Evolutionary conservation across 805 yeast species (phyloP), one percentile per base, ranked within the genome.

Genomic region (Candida chauliodis): DNA sequence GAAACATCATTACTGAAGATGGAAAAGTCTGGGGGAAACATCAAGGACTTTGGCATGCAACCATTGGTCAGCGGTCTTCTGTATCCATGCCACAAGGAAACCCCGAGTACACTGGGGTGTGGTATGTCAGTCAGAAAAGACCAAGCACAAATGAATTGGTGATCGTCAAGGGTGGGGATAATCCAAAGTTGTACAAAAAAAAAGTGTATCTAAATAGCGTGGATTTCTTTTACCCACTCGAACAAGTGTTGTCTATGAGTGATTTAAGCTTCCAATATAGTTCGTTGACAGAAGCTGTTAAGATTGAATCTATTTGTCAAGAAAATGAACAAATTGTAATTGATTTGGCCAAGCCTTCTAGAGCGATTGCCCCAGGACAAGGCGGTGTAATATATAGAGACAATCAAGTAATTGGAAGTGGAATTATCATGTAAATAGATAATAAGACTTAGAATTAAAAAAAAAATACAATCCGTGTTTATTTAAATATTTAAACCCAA

Each of bases 301-400:
- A 43, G 2, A 63, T 83, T 0, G 37, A 47, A 8, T 4, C 17
- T 1, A 30, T 56, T 9, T 24, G 45, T 2, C 43, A 46, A 3
- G 39, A 42, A 1, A 41, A 17, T 5, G 28, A 9, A 21, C 24
- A 37, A 18, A 10, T 35, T 4, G 4, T 43, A 1, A 55, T 86
- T 6, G 47, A 48, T 16, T 63, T 90, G 21, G 42, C 45, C 0
- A 60, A 66, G 1, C 57, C 64, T 21, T 75, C 76, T 23, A 62
- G 88, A 34, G 96, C 95, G 0, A 76, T 93, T 53, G 90, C 96
- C 0, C 86, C 90, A 0, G 99, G 98, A 0, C 99, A 91, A 56
- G 81, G 76, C 47, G 61, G 88, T 13, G 95, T 85, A 0, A 54
- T 91, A 5, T 93, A 90, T 56, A 61, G 73, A 28, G 76, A 73